These are phyloP conservation scores for Nicotiana knightiana DNA, from an alignment of 257 asterid species.

Conservation along the genomic window DNA sequence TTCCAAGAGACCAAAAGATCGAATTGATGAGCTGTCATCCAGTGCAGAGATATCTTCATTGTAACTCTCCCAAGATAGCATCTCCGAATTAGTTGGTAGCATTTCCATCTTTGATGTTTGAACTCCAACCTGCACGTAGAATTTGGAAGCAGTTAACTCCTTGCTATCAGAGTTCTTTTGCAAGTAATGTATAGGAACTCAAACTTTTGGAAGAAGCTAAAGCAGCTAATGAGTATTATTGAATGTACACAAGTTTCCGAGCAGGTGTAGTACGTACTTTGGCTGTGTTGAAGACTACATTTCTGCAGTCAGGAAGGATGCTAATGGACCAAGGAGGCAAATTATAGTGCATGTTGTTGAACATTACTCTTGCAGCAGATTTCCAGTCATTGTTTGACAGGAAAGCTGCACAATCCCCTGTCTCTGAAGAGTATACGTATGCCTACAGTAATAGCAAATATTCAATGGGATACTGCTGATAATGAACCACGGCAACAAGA, in stretches of 20 bases:
- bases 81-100: slow-evolving; percentile 46
- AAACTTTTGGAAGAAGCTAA: neutral
- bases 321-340: slow-evolving; percentile 98
- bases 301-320: slow-evolving; percentile 92
- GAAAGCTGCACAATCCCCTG: slow-evolving; percentile 87
- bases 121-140: slow-evolving; percentile 60
- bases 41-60: slow-evolving; percentile 73
- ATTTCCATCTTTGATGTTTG: slow-evolving; percentile 79
- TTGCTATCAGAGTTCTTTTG: neutral
- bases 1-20: slow-evolving; percentile 72
- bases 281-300: slow-evolving; percentile 86
- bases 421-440: slow-evolving; percentile 58
- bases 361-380: slow-evolving; percentile 58
- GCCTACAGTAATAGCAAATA: slow-evolving; percentile 48
- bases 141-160: neutral
- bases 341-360: slow-evolving; percentile 75
- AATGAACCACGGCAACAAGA: neutral
- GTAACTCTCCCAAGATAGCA: slow-evolving; percentile 83
- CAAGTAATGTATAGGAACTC: neutral
- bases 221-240: neutral
- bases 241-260: neutral
- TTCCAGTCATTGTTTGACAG: slow-evolving; percentile 64
- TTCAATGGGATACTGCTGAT: neutral
- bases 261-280: slow-evolving; percentile 40
- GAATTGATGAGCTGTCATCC: slow-evolving; percentile 67